Evolutionary conservation across 2,329 filamentous ascomycete species (phyloP), one percentile per base, ranked within the genome.

Genomic region (Verticillium klebahnii): DNA sequence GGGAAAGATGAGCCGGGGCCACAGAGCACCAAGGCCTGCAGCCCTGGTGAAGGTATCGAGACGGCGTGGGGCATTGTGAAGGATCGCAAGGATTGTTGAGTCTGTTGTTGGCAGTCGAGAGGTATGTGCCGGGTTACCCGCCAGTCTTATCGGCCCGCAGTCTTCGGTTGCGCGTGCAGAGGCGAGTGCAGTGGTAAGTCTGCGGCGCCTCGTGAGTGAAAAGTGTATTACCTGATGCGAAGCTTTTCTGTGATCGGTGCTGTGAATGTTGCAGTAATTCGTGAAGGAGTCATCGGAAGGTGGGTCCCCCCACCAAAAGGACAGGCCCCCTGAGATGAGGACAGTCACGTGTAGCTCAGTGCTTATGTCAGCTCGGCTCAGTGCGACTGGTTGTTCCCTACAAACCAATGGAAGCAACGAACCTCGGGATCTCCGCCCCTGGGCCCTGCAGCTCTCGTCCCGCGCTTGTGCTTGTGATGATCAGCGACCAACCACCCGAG

Each of bases 21-120:
- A 72, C 91, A 95, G 58, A 95, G 83, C 62, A 95, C 92, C 67
- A 95, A 78, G 69, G 91, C 91, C 80, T 94, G 91, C 67, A 95
- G 88, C 78, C 90, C 90, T 62, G 89, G 86, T 62, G 89, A 83
- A 69, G 90, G 88, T 79, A 90, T 87, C 31, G 87, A 83, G 59
- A 86, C 84, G 63, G 89, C 89, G 80, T 93, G 90, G 70, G 90
- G 90, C 90, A 93, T 93, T 59, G 66, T 71, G 68, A 56, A 32
- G 14, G 56, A 58, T 45, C 36, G 37, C n/a, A 25, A 32, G 12
- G 19, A 19, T 52, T 25, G 45, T 23, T 52, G 45, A 52, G n/a
- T 12, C n/a, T 23, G 19, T 25, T 4, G 19, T 14, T 19, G 45
- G 12, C 11, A 52, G 12, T 52, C 19, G 45, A 8, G 6, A 52